Evolutionary conservation across 805 yeast species (phyloP).

Genomic region (Maudiozyma saulgeensis): DNA sequence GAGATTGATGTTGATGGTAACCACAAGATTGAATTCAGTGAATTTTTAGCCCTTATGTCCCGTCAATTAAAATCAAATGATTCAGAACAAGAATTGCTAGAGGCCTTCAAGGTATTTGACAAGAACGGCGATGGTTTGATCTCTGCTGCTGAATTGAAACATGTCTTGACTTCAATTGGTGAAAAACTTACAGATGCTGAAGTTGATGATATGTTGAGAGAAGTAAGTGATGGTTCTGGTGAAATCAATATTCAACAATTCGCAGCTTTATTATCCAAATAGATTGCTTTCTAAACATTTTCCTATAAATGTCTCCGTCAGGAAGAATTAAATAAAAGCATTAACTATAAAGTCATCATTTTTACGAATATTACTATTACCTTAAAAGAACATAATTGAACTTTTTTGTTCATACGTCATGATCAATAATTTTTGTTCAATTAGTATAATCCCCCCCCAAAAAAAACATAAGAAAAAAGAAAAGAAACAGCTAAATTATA

Average conservation of each 20-base stretch:
- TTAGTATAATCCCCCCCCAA: no score
- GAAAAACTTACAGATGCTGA: conserved; percentile 94
- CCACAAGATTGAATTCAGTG: conserved; percentile 77
- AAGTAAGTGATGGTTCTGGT: conserved; percentile 93
- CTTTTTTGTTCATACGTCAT: no score
- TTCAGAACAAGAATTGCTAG: conserved; percentile 92
- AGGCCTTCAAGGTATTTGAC: conserved; percentile 97
- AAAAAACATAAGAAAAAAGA: no score
- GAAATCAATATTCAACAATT: conserved; percentile 96
- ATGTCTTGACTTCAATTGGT: conserved; percentile 94
- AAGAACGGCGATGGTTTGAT: conserved; percentile 94
- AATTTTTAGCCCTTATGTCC: conserved; percentile 78
- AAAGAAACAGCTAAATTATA: no score
- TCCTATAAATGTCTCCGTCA: no score
- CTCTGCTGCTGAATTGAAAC: conserved; percentile 92
- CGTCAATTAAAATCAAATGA: conserved; percentile 94
- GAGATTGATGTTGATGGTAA: conserved; percentile 95
- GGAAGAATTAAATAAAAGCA: neutral
- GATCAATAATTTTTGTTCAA: no score
- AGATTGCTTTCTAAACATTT: conserved; percentile 6
- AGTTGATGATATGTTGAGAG: conserved; percentile 94
- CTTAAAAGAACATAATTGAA: neutral
- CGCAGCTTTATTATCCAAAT: conserved; percentile 80
- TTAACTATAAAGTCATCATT: neutral
- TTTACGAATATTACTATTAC: neutral